Conservation (phyloP, 2,329 filamentous ascomycete genomes). For the Nakataea oryzae region DNA sequence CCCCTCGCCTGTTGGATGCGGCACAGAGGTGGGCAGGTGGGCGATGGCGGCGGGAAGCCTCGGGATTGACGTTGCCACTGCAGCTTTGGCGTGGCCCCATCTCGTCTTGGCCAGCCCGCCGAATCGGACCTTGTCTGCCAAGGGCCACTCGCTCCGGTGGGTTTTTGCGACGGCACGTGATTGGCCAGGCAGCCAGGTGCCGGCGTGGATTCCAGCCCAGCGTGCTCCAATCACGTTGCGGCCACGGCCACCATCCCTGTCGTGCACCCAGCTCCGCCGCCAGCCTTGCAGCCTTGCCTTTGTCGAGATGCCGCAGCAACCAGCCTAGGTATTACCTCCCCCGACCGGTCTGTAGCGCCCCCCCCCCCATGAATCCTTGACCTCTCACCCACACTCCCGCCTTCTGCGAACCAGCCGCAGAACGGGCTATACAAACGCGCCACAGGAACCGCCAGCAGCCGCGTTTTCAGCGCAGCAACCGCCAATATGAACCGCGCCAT, state of each 20-base stretch:
- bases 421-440: background rate
- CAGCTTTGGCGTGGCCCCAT: background rate
- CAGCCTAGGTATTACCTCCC: background rate
- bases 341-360: no score
- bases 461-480: background rate
- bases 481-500: constrained; percentile 59
- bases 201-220: no score
- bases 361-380: no score
- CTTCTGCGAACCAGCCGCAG: background rate
- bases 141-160: background rate
- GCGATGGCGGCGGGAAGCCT: background rate
- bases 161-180: background rate
- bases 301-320: background rate
- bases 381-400: no score
- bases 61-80: background rate
- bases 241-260: background rate
- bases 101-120: background rate
- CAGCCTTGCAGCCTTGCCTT: background rate
- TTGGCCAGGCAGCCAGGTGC: background rate
- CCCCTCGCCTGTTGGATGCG: background rate
- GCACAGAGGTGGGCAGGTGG: background rate
- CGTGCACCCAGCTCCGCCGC: background rate
- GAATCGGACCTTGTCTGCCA: background rate
- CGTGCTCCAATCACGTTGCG: background rate
- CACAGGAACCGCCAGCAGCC: background rate